phyloP scores from a whole-genome alignment of 2,329 filamentous ascomycete species.

The Xylariaceae sp. region DNA sequence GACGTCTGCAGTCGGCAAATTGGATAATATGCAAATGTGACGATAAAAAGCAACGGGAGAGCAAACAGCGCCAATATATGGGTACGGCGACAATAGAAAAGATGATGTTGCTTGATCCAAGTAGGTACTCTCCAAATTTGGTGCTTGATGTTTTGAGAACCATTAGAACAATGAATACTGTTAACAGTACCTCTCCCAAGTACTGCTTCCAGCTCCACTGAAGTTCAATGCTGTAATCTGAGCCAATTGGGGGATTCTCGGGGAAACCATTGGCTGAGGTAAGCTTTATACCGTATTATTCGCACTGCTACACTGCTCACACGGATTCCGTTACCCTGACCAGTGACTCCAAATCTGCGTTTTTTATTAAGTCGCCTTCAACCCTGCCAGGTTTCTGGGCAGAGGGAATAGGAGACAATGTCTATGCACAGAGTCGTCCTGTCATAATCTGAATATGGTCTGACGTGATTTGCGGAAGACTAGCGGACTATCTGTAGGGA shows the following conservation, averaged over 20 bases:
- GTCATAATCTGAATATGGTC: no score
- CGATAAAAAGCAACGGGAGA: not conserved
- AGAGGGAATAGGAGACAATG: no score
- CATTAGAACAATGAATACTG: not conserved
- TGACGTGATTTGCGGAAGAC: no score
- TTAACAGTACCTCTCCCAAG: not conserved
- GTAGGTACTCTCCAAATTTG: not conserved
- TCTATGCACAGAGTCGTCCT: no score
- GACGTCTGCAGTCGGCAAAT: no score
- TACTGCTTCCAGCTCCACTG: not conserved
- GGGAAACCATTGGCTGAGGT: not conserved
- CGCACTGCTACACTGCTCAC: no score
- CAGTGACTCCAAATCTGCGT: no score
- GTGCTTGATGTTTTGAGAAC: not conserved
- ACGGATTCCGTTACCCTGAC: no score
- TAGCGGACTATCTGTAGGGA: no score
- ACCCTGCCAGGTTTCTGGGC: no score
- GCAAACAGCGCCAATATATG: not conserved
- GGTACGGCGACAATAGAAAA: not conserved
- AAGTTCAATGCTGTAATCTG: not conserved
- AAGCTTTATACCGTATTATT: no score
- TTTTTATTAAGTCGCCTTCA: no score
- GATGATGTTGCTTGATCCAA: not conserved
- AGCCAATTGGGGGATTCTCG: constrained; percentile 21
- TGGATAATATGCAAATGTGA: not conserved